These are phyloP conservation scores for Yamadazyma phyllophila DNA, from an alignment of 805 yeast species.

Conservation along the genomic window DNA sequence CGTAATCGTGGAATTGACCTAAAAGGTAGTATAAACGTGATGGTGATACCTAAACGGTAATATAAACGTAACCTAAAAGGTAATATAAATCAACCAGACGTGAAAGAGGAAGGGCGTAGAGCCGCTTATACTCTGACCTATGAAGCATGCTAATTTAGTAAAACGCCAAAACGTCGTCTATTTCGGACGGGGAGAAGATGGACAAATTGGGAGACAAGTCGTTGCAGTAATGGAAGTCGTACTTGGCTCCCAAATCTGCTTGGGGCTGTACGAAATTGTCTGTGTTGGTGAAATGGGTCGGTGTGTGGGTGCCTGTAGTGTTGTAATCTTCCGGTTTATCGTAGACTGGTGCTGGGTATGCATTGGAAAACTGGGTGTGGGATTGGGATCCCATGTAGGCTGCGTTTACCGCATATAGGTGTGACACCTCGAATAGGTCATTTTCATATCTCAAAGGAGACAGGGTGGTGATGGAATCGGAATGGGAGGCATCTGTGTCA, in stretches of 20 bases:
- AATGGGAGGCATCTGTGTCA: constrained; percentile 15
- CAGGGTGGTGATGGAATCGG: constrained; percentile 16
- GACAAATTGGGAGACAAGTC: not conserved
- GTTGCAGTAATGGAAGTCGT: not conserved
- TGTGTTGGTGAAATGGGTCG: too few relatives aligned
- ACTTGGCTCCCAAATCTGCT: not conserved
- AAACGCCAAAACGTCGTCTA: constrained; percentile 2
- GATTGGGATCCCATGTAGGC: not conserved
- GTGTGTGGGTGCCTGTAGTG: too few relatives aligned
- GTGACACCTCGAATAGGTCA: not conserved
- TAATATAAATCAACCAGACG: too few relatives aligned
- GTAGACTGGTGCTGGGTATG: too few relatives aligned
- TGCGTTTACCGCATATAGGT: not conserved
- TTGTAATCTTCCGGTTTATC: too few relatives aligned
- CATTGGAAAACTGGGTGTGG: not conserved
- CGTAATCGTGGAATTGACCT: too few relatives aligned
- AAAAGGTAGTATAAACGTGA: too few relatives aligned
- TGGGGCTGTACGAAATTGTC: too few relatives aligned
- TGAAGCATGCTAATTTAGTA: not conserved
- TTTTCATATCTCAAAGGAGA: not conserved
- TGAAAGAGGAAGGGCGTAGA: too few relatives aligned
- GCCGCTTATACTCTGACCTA: too few relatives aligned
- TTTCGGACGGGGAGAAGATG: not conserved
- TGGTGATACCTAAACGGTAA: too few relatives aligned
- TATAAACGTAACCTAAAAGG: too few relatives aligned